A percentile compares a stretch with the other conserved stretches of the same genome.
Conservation (phyloP, 75 land plant species). For the Sequoia sempervirens region DNA sequence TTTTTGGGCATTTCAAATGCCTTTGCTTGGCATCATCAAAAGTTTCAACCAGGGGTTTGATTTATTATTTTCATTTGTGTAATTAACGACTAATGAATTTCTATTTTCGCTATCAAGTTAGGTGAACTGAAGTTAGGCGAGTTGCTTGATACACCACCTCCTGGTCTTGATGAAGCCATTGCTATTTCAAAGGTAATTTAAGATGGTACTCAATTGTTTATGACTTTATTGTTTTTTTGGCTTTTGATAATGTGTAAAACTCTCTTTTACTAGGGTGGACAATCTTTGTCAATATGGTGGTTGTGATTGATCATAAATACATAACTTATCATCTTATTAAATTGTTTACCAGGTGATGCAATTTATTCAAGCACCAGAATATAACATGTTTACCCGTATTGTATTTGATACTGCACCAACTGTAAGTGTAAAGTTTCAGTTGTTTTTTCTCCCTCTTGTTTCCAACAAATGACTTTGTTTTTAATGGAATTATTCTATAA, state of each 20-base stretch:
- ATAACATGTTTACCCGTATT: conserved; percentile 70
- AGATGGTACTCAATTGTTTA: neutral
- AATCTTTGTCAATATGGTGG: neutral
- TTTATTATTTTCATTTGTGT: neutral
- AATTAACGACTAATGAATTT: neutral
- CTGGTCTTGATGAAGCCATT: conserved; percentile 94
- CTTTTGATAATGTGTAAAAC: neutral
- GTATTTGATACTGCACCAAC: conserved; percentile 98
- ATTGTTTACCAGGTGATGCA: conserved; percentile 68
- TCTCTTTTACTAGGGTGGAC: neutral
- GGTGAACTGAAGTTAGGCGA: conserved; percentile 91
- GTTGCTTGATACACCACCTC: conserved; percentile 86
- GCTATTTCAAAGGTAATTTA: conserved; percentile 77
- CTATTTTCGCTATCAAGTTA: conserved; percentile 33
- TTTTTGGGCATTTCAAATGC: neutral
- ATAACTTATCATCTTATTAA: neutral
- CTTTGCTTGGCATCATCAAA: neutral
- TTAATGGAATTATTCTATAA: neutral
- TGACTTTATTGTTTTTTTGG: conserved; percentile 5
- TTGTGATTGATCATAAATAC: neutral
- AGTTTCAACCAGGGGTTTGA: neutral
- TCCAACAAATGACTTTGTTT: neutral
- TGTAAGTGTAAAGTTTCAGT: conserved; percentile 37
- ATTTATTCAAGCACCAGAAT: conserved; percentile 83
- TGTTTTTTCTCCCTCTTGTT: neutral